Evolutionary conservation across 345 rosid genomes (phyloP).

Genomic region (Carallia pectinifolia): DNA sequence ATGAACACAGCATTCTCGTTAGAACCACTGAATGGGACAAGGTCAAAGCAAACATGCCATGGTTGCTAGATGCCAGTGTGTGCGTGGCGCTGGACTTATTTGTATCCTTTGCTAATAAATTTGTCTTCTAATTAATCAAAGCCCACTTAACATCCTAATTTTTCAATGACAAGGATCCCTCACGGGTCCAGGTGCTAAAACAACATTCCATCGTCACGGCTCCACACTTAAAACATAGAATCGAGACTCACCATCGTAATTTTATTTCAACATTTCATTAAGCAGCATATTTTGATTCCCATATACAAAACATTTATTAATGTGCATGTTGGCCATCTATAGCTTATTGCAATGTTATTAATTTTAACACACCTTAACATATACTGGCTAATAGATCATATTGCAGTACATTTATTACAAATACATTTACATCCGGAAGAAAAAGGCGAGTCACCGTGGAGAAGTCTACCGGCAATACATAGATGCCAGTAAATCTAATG

Average conservation of each 20-base stretch:
- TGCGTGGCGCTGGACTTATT: slow-evolving; percentile 84
- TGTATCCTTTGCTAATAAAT: slow-evolving; percentile 59
- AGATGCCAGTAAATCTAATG: slow-evolving; percentile 40
- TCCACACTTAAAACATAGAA: too few species aligned
- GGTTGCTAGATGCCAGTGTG: slow-evolving; percentile 88
- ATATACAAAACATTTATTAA: background rate
- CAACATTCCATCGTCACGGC: too few species aligned
- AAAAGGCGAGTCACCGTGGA: background rate
- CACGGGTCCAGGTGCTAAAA: too few species aligned
- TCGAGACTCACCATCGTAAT: too few species aligned
- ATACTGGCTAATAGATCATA: slow-evolving; percentile 48
- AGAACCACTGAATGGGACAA: slow-evolving; percentile 81
- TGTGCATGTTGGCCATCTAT: too few species aligned
- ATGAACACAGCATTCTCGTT: slow-evolving; percentile 62
- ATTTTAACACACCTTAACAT: background rate
- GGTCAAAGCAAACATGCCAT: slow-evolving; percentile 78
- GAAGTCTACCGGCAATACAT: slow-evolving; percentile 42
- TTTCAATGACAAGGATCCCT: too few species aligned
- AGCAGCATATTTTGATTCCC: too few species aligned
- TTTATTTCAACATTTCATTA: too few species aligned
- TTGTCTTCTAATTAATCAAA: too few species aligned
- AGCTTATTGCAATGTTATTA: background rate
- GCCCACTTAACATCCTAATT: too few species aligned
- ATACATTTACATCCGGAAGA: slow-evolving; percentile 38
- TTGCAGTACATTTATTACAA: slow-evolving; percentile 85